A percentile compares a stretch with the other conserved stretches of the same genome.
These are phyloP conservation scores for Domatiomyces catenatus DNA, from an alignment of 2,329 filamentous ascomycete genomes.

Conservation along the genomic window DNA sequence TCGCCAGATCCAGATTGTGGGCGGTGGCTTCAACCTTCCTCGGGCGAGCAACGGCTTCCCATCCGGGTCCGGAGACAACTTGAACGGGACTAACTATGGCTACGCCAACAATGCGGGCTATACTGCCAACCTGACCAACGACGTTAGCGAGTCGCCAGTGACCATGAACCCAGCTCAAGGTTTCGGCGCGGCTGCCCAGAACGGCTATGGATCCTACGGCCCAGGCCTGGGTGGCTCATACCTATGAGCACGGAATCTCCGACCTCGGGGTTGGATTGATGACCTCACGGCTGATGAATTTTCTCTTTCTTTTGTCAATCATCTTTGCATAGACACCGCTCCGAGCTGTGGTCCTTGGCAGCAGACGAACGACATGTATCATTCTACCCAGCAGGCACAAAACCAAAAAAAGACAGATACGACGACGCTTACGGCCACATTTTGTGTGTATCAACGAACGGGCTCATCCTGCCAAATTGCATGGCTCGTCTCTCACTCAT, in stretches of 20 bases:
- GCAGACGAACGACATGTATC: not conserved
- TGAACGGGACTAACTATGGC: constrained; percentile 6
- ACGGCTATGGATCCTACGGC: constrained; percentile 9
- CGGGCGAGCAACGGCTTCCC: constrained; percentile 3
- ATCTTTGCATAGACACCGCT: not conserved
- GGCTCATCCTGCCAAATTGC: not conserved
- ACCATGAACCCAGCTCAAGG: constrained; percentile 12
- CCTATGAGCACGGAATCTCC: constrained; percentile 2
- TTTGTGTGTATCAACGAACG: not conserved
- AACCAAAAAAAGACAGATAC: not conserved
- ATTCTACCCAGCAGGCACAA: not conserved
- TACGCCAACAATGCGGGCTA: not conserved
- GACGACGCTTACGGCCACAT: not conserved
- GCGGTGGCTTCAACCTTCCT: constrained; percentile 15
- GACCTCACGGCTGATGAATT: constrained; percentile 8
- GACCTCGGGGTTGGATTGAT: constrained; percentile 11
- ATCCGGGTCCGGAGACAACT: constrained; percentile 5
- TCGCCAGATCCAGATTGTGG: constrained; percentile 18
- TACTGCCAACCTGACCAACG: constrained; percentile 3
- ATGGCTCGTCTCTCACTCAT: not conserved
- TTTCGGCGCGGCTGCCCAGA: constrained; percentile 9
- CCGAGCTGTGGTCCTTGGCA: not conserved
- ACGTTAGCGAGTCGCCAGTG: constrained; percentile 3
- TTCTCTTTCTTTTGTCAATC: constrained; percentile 5
- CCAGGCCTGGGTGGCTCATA: constrained; percentile 6